Conservation (phyloP, 108 stramenopile species). For the Skeletonema menzelii region DNA sequence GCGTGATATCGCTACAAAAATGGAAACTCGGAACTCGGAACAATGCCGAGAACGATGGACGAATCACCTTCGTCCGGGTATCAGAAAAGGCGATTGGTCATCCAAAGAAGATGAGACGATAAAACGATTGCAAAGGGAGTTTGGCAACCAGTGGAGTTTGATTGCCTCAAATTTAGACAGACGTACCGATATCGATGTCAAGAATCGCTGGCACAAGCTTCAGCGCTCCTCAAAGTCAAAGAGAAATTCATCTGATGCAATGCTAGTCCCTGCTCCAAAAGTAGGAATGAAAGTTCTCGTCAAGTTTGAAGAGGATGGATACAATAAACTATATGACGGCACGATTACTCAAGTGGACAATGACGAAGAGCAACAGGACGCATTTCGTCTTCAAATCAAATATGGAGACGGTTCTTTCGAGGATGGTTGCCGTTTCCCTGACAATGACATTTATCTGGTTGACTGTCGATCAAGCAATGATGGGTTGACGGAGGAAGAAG, state of each 20-base stretch:
- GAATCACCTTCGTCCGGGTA: slow-evolving; percentile 80
- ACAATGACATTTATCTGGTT: background rate
- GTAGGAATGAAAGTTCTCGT: background rate
- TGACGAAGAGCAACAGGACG: background rate
- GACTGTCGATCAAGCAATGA: background rate
- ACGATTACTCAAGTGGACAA: background rate
- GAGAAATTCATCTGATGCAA: background rate
- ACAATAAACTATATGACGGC: background rate
- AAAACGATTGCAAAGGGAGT: slow-evolving; percentile 32
- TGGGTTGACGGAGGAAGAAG: background rate
- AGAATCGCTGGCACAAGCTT: slow-evolving; percentile 15
- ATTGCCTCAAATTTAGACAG: slow-evolving; percentile 47
- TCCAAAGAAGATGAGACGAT: slow-evolving; percentile 65
- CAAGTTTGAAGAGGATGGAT: background rate
- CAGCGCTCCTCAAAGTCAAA: slow-evolving; percentile 1
- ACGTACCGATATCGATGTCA: slow-evolving; percentile 17
- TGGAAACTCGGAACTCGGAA: slow-evolving; percentile 50
- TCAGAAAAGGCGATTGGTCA: slow-evolving; percentile 70
- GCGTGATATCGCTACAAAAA: slow-evolving; percentile 59
- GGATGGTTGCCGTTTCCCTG: background rate
- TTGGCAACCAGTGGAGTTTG: slow-evolving; percentile 69
- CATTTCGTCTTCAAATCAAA: background rate
- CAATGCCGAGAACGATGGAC: slow-evolving; percentile 88
- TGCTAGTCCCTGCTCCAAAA: background rate
- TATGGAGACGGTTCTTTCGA: background rate